Conservation (phyloP, 2,329 filamentous ascomycete species). For the Emergomyces africanus region DNA sequence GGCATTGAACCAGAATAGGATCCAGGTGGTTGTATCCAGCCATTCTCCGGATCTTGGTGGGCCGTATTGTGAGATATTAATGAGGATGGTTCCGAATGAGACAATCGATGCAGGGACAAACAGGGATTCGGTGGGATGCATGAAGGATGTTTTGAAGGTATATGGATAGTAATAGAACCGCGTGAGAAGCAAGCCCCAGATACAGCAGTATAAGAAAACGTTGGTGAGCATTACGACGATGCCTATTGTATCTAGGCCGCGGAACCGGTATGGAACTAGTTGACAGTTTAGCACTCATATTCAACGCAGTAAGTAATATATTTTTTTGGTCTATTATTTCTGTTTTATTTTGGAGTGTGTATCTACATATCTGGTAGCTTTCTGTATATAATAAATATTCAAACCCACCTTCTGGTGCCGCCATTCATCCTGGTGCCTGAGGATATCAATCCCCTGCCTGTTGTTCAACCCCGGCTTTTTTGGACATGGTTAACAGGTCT, state of each 20-base stretch:
- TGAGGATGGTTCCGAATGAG: constrained; percentile 62
- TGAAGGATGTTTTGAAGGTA: constrained; percentile 57
- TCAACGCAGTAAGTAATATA: constrained; percentile 2
- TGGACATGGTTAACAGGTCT: not conserved
- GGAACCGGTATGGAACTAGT: constrained; percentile 39
- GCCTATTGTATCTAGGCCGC: constrained; percentile 48
- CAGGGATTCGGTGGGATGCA: constrained; percentile 64
- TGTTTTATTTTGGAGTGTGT: not conserved
- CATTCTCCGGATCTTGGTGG: constrained; percentile 48
- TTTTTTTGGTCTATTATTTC: not conserved
- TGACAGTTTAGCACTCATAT: constrained; percentile 4
- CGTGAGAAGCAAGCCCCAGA: constrained; percentile 51
- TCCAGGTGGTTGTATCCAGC: constrained; percentile 47
- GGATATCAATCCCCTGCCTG: not conserved
- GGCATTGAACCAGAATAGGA: constrained; percentile 64
- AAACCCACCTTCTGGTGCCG: not conserved
- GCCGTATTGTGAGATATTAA: constrained; percentile 69
- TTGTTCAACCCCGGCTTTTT: not conserved
- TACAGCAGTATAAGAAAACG: constrained; percentile 47
- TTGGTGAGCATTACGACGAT: constrained; percentile 52
- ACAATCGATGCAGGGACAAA: constrained; percentile 59
- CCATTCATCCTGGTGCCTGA: not conserved
- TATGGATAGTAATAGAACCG: constrained; percentile 59
- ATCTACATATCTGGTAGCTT: not conserved
- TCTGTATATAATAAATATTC: not conserved